Base-by-base conservation (phyloP, 768 basidiomycete genomes). In the Floccularia luteovirens region DNA sequence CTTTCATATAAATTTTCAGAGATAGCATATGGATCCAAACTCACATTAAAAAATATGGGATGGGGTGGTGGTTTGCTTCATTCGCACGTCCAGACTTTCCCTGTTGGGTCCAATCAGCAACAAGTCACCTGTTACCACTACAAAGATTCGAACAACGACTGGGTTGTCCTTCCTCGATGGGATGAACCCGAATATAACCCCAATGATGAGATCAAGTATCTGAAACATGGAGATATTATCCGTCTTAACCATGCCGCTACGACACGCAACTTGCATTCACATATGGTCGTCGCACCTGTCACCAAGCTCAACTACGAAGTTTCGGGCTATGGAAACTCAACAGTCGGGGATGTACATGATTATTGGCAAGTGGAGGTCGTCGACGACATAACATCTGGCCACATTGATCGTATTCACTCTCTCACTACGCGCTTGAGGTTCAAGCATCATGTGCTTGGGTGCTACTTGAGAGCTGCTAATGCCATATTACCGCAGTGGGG, bases 71-170 rank as follows among this genome's bases (percentile, higher is more conserved):
- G 96, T 20, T 73, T 99, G 3, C 68, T 99, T 2, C 96, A 99
- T 57, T 98, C 94, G 3, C 96, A 99, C 57, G 75, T 91, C n/a
- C 94, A 97, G 53, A 82, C 90, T 1, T 96, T 82, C 57, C 96
- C 96, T 0, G 70, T 82, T 16, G 96, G 94, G 10, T 96, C 92
- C 0, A 66, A 67, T 42, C 96, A 98, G 56, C 96, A 98, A 53
- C 96, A 99, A 61, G 81, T 98, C 3, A 98, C 96, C 0, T 99
- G 96, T 61, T 99, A 98, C 59, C 96, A 99, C 65, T 98, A 99
- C 77, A 97, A 96, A 65, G 96, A 98, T 55, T 79, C 82, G 35
- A 99, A 99, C 72, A 99, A 99, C 64, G 72, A 97, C 32, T 98
- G 90, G 86, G 52, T 65, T 13, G 56, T 98, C 48, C 67, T 82